Conservation (phyloP, 192 early-diverging fungal genomes). For the Helicostylum pulchrum region DNA sequence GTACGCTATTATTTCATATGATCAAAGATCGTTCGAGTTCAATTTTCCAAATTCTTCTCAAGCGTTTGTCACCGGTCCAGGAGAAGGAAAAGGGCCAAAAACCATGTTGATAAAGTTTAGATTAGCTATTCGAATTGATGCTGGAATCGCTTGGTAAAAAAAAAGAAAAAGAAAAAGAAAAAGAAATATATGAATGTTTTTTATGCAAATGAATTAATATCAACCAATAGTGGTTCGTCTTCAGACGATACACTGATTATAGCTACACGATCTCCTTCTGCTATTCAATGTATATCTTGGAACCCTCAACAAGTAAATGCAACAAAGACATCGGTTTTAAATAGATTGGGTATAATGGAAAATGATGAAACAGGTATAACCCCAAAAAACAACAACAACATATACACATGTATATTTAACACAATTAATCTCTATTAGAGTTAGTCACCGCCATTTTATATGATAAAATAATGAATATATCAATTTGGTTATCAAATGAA, state of each 20-base stretch:
- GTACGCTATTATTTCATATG: constrained; percentile 57
- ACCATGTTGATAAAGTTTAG: constrained; percentile 60
- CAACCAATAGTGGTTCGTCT: constrained; percentile 52
- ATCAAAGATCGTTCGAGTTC: constrained; percentile 54
- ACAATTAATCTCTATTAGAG: constrained; percentile 9
- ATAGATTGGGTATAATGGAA: constrained; percentile 46
- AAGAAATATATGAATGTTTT: neutral
- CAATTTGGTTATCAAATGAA: constrained; percentile 52
- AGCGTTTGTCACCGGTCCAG: constrained; percentile 63
- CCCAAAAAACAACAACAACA: too few relatives aligned
- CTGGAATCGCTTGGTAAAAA: constrained; percentile 62
- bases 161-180: constrained; percentile 8
- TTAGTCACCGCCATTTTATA: constrained; percentile 23
- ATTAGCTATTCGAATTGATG: constrained; percentile 76
- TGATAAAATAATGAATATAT: constrained; percentile 43
- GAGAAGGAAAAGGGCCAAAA: constrained; percentile 60
- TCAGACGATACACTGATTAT: constrained; percentile 66
- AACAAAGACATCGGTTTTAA: constrained; percentile 50
- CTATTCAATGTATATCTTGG: constrained; percentile 75
- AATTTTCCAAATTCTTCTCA: constrained; percentile 54
- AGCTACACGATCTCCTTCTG: constrained; percentile 62
- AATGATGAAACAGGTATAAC: constrained; percentile 4
- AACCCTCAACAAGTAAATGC: constrained; percentile 56
- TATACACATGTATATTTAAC: neutral
- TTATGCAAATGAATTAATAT: neutral